phyloP scores from a whole-genome alignment of 2,329 filamentous ascomycete species.

The Hysterium pulicare region DNA sequence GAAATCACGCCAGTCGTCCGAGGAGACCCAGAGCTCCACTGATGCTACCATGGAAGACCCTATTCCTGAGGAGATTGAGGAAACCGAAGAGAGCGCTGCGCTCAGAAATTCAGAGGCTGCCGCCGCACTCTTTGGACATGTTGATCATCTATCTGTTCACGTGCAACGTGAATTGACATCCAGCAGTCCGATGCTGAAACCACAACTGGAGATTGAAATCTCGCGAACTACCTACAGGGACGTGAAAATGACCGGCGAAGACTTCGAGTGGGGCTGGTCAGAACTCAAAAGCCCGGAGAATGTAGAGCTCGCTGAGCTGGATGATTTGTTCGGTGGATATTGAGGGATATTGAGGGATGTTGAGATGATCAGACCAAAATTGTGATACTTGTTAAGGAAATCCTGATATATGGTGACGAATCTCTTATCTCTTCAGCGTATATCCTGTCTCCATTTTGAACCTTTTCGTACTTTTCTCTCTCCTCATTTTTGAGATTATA shows the following conservation, averaged over 20 bases:
- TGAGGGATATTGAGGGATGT: conserved; percentile 38
- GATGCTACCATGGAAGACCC: conserved; percentile 37
- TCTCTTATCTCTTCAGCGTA: conserved; percentile 16
- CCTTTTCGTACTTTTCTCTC: conserved; percentile 23
- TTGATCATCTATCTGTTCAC: conserved; percentile 31
- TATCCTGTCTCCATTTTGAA: conserved; percentile 9
- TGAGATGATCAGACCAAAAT: conserved; percentile 6
- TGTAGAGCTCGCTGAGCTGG: conserved; percentile 89
- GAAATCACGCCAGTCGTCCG: conserved; percentile 37
- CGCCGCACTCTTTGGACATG: conserved; percentile 48
- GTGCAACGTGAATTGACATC: conserved; percentile 35
- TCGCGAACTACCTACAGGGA: conserved; percentile 28
- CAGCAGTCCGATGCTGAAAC: conserved; percentile 48
- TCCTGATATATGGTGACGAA: conserved; percentile 21
- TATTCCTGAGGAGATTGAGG: conserved; percentile 37
- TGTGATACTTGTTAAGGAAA: conserved; percentile 19
- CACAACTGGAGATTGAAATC: conserved; percentile 33
- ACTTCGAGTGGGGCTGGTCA: conserved; percentile 5
- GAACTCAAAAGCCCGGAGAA: conserved; percentile 73
- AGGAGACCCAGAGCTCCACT: conserved; percentile 22
- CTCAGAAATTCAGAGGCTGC: conserved; percentile 50
- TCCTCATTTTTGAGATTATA: conserved; percentile 14
- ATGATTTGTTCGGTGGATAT: conserved; percentile 76
- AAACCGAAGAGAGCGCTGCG: conserved; percentile 48
- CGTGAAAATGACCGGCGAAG: conserved; percentile 7